Evolutionary conservation across 1,284 basidiomycete species (phyloP).

Genomic region (Fomitopsis schrenkii): DNA sequence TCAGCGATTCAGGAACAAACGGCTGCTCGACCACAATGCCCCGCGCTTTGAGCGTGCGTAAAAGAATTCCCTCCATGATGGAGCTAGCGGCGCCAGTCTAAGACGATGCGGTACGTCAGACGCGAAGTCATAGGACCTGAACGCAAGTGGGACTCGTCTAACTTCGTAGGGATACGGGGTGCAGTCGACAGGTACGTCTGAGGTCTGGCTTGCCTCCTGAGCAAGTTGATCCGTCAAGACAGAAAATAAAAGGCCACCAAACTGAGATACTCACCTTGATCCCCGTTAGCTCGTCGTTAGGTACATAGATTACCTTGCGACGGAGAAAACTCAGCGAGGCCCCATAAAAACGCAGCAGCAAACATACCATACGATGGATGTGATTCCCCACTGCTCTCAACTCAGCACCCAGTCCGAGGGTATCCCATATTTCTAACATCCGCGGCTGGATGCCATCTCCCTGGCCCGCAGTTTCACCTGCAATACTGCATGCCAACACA

Average conservation of each 20-base stretch:
- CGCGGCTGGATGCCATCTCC: constrained; percentile 14
- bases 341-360: background rate
- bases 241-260: background rate
- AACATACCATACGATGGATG: background rate
- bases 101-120: background rate
- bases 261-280: constrained; percentile 2
- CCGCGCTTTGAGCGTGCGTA: background rate
- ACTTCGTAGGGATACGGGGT: constrained; percentile 3
- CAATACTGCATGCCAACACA: background rate
- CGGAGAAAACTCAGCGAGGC: background rate
- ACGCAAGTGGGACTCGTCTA: background rate
- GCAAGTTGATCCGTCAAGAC: background rate
- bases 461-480: constrained; percentile 7
- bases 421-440: constrained; percentile 12
- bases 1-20: constrained; percentile 4
- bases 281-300: background rate
- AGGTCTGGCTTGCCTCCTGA: background rate
- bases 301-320: background rate
- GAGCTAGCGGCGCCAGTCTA: background rate
- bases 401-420: constrained; percentile 3
- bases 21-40: constrained; percentile 8
- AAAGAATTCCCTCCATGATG: constrained; percentile 9
- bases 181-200: background rate
- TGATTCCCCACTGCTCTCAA: background rate
- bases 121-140: background rate